These are phyloP conservation scores for Canariomyces notabilis DNA, from an alignment of 2,329 filamentous ascomycete species.

Conservation along the genomic window DNA sequence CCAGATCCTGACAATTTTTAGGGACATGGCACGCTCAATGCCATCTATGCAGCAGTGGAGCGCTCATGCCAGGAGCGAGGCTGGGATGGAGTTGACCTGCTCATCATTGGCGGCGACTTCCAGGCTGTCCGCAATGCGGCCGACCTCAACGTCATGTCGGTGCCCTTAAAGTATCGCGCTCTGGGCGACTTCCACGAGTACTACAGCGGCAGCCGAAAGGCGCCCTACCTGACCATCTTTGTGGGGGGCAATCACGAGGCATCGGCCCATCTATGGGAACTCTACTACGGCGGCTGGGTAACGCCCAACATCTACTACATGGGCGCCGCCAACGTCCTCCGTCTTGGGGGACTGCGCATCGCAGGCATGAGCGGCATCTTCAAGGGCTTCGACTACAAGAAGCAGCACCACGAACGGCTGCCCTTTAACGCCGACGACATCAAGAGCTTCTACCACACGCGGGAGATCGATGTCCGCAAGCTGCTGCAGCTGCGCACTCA, in stretches of 20 bases:
- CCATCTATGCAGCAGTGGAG: constrained; percentile 78
- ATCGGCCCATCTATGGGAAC: constrained; percentile 80
- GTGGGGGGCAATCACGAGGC: constrained; percentile 95
- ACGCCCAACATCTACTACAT: constrained; percentile 97
- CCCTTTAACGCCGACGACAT: constrained; percentile 76
- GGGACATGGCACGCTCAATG: constrained; percentile 88
- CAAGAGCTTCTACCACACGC: constrained; percentile 80
- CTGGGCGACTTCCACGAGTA: constrained; percentile 94
- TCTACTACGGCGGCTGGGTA: constrained; percentile 96
- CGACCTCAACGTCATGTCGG: constrained; percentile 84
- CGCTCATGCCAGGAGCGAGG: constrained; percentile 63
- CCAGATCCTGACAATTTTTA: constrained; percentile 35
- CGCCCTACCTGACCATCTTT: constrained; percentile 88
- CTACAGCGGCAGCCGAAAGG: constrained; percentile 71
- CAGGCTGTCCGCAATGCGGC: constrained; percentile 85
- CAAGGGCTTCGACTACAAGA: constrained; percentile 85
- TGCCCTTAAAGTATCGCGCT: constrained; percentile 78
- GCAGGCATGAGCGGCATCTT: constrained; percentile 90
- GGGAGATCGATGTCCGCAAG: constrained; percentile 88
- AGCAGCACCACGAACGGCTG: constrained; percentile 76
- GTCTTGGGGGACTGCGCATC: constrained; percentile 78
- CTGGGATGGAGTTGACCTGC: constrained; percentile 78
- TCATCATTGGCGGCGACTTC: constrained; percentile 96
- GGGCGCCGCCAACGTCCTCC: constrained; percentile 84
- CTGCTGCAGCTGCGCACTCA: constrained; percentile 78